These are phyloP conservation scores for Sphagnum tenellum DNA, from an alignment of 225 moss, liverwort and hornwort genomes.

Conservation along the genomic window DNA sequence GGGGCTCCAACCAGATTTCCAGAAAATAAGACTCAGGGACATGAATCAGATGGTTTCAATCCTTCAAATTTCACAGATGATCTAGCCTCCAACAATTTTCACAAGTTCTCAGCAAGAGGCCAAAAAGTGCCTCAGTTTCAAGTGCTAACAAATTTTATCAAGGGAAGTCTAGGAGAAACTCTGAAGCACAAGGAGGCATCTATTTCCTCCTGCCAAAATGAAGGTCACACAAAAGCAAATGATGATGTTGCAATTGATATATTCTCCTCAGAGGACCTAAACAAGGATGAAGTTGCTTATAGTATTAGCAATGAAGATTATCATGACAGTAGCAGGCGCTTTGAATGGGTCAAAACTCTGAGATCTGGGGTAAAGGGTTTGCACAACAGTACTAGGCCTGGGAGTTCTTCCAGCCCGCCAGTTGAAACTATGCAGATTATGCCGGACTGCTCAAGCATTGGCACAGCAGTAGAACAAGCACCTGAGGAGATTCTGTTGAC, in stretches of 20 bases:
- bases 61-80: not conserved
- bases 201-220: too few relatives aligned
- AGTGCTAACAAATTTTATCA: not conserved
- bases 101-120: constrained; percentile 6
- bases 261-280: constrained; percentile 22
- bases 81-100: constrained; percentile 6
- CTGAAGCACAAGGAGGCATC: not conserved
- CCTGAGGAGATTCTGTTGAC: constrained; percentile 20
- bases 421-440: too few relatives aligned
- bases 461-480: too few relatives aligned
- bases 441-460: too few relatives aligned
- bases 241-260: constrained; percentile 13
- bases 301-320: constrained; percentile 23
- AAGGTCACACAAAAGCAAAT: not conserved
- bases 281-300: constrained; percentile 6
- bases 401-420: not conserved
- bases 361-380: constrained; percentile 24
- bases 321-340: constrained; percentile 44
- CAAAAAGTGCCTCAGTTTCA: not conserved
- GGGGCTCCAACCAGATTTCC: constrained; percentile 3
- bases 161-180: constrained; percentile 14
- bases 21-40: too few relatives aligned
- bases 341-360: constrained; percentile 77
- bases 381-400: constrained; percentile 8
- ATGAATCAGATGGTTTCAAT: too few relatives aligned